A percentile compares a stretch with the other conserved stretches of the same genome.
Evolutionary conservation across 768 basidiomycete species (phyloP).

Genomic region (Psilocybe cubensis): DNA sequence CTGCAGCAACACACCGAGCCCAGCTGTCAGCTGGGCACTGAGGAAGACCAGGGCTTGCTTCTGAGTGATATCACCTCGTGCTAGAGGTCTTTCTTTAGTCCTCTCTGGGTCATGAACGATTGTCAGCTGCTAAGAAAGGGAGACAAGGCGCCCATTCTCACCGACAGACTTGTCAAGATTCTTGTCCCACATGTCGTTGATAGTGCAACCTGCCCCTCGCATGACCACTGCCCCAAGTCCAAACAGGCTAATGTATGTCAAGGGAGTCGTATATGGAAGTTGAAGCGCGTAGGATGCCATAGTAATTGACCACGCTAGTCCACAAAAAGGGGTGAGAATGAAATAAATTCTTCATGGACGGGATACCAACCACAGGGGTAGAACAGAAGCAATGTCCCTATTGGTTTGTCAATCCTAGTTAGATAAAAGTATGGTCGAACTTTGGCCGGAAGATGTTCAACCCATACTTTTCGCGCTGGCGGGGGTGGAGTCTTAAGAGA

Average conservation of each 20-base stretch:
- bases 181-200: slow-evolving; percentile 99
- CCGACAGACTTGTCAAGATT: slow-evolving; percentile 92
- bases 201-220: slow-evolving; percentile 98
- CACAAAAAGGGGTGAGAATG: neutral
- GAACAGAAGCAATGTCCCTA: slow-evolving; percentile 88
- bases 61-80: slow-evolving; percentile 77
- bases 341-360: neutral
- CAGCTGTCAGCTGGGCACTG: slow-evolving; percentile 77
- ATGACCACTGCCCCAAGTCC: slow-evolving; percentile 91
- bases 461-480: slow-evolving; percentile 51
- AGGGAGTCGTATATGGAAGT: slow-evolving; percentile 65
- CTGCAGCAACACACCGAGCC: slow-evolving; percentile 85
- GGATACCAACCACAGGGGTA: slow-evolving; percentile 86
- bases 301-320: slow-evolving; percentile 93
- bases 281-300: slow-evolving; percentile 89
- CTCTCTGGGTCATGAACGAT: slow-evolving; percentile 52
- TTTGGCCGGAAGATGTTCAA: slow-evolving; percentile 62
- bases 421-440: slow-evolving; percentile 83
- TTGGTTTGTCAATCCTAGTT: slow-evolving; percentile 93
- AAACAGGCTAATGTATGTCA: slow-evolving; percentile 82
- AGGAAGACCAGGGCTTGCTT: slow-evolving; percentile 83
- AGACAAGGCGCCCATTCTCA: slow-evolving; percentile 35
- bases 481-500: slow-evolving; percentile 6
- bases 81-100: slow-evolving; percentile 87
- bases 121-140: neutral